These are phyloP conservation scores for Trichomonas tenax DNA, from an alignment of 208 protist genomes.

Conservation along the genomic window DNA sequence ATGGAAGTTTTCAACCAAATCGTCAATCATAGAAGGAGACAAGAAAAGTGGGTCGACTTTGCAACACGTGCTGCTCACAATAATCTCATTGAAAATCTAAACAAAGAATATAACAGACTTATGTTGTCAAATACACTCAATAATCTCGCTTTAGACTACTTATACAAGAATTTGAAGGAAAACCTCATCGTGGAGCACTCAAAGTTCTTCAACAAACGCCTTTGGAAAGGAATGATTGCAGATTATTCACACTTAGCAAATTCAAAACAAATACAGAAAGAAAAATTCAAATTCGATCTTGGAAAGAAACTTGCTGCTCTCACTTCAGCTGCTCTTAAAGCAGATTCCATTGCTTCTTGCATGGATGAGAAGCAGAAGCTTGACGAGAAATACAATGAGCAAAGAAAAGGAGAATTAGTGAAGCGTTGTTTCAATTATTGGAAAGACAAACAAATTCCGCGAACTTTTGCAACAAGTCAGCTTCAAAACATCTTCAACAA, in stretches of 20 bases:
- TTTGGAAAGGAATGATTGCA: background rate
- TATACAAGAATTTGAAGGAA: background rate
- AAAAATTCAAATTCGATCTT: background rate
- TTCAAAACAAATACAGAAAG: background rate
- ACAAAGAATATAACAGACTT: background rate
- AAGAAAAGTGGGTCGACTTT: background rate
- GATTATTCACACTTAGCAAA: background rate
- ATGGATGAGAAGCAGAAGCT: background rate
- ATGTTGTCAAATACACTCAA: background rate
- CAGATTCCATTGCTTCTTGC: background rate
- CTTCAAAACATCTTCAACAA: background rate
- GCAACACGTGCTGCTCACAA: background rate
- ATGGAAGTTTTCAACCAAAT: background rate
- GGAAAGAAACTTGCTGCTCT: background rate
- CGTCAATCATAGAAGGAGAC: background rate
- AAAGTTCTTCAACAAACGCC: background rate
- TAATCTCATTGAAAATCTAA: background rate
- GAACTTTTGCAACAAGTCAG: background rate
- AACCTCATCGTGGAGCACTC: background rate
- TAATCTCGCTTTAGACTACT: background rate
- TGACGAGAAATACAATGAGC: background rate
- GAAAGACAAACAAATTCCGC: background rate
- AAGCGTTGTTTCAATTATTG: background rate
- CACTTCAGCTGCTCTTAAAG: background rate
- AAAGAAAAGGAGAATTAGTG: background rate